A percentile compares a stretch with the other conserved stretches of the same genome.
These are phyloP conservation scores for Hygrocybe punicea DNA, from an alignment of 768 basidiomycete genomes.

Conservation along the genomic window DNA sequence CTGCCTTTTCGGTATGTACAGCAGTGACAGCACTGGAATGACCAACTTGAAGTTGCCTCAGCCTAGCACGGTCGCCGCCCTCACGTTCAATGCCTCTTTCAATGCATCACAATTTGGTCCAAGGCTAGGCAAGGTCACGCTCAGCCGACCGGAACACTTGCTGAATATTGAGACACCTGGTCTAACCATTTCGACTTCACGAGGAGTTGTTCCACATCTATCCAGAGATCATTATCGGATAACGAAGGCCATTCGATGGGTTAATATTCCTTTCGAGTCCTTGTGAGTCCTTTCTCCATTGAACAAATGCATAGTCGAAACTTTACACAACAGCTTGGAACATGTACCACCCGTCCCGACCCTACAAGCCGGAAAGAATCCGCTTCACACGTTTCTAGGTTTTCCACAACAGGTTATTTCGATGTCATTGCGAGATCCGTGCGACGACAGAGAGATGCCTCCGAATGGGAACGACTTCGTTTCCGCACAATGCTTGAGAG, in stretches of 20 bases:
- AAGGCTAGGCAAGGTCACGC: conserved; percentile 32
- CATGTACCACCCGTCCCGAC: conserved; percentile 65
- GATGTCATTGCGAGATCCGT: conserved; percentile 63
- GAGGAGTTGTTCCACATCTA: conserved; percentile 73
- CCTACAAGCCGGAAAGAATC: conserved; percentile 46
- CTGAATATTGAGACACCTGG: conserved; percentile 58
- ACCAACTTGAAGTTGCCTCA: too few relatives aligned
- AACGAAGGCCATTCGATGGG: conserved; percentile 54
- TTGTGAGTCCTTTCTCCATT: conserved; percentile 55
- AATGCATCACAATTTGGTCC: conserved; percentile 24
- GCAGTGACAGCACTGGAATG: too few relatives aligned
- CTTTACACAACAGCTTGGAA: conserved; percentile 49
- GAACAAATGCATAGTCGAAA: conserved; percentile 3
- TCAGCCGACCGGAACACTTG: conserved; percentile 19
- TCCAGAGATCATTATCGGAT: conserved; percentile 55
- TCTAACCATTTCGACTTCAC: conserved; percentile 59
- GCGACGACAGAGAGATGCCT: conserved; percentile 64
- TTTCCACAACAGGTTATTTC: conserved; percentile 54
- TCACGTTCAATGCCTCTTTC: not conserved
- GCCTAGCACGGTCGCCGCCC: not conserved
- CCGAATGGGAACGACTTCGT: conserved; percentile 62
- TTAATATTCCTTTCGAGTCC: conserved; percentile 73
- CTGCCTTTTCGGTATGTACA: too few relatives aligned
- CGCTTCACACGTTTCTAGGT: conserved; percentile 67
- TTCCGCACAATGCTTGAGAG: conserved; percentile 57